Base-by-base conservation (phyloP, 495 filamentous ascomycete species). In the Letharia columbiana region DNA sequence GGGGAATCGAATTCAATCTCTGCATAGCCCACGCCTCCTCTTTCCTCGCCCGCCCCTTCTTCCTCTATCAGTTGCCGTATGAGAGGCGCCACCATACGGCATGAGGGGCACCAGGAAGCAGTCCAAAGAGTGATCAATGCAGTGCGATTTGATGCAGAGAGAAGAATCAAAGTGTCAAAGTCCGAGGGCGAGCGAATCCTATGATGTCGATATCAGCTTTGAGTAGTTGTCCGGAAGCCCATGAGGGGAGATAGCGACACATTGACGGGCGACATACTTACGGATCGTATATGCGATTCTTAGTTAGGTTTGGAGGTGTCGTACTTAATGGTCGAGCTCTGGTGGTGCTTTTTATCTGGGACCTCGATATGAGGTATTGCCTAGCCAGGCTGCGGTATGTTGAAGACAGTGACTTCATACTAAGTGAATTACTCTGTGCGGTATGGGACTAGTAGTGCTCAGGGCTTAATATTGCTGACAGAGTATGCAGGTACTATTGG, bases 51-150 rank as follows among this genome's bases (percentile, higher is more conserved):
- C 4, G 84, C 75, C 0, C 81, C 79, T 13, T 82, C 79, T 33
- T 73, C 57, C 66, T 83, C 76, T 44, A 89, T 73, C 39, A 88
- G 70, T 8, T 79, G 72, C 33, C 73, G 69, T 1, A 90, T 28
- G 12, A 88, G 68, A 9, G 86, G 85, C 5, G 75, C 76, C 28
- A 89, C 79, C 20, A 73, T 68, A 37, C 76, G 76, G 74, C 87
- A 91, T 12, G 82, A 83, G 11, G 80, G 72, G 72, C 86, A 89
- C 74, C 81, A 89, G 12, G 83, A 84, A 1, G 88, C 80, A 2
- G 85, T 88, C 88, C 87, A 91, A 18, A 90, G 75, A 2, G 88
- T 90, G 42, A 90, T 76, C 9, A 90, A 76, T 9, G 87, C 84
- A n/a, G 75, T 79, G 31, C 80, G 75, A 12, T 78, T 76, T n/a